These are phyloP conservation scores for Acacia concinna DNA, from an alignment of 331 rosid genomes.

Conservation along the genomic window DNA sequence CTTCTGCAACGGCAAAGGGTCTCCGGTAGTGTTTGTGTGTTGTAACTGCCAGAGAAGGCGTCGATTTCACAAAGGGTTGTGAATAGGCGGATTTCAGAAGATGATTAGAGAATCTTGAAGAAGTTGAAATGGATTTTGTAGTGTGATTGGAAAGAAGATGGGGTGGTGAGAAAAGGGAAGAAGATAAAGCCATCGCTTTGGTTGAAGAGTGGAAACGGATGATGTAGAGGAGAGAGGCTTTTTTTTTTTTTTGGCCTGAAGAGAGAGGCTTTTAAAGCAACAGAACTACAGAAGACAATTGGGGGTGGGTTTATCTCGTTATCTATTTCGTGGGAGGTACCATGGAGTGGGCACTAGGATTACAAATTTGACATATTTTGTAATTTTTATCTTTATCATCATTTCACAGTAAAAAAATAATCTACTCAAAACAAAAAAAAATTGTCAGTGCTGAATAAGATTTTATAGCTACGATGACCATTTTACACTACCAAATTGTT, in stretches of 20 bases:
- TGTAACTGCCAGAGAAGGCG: constrained; percentile 19
- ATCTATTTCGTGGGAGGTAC: constrained; percentile 21
- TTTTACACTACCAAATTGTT: too few species aligned
- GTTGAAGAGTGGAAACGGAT: background rate
- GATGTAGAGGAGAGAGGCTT: constrained; percentile 1
- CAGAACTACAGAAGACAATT: background rate
- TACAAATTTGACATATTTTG: too few species aligned
- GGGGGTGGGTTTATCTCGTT: constrained; percentile 33
- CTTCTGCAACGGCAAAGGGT: constrained; percentile 63
- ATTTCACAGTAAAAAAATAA: background rate
- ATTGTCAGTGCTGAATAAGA: too few species aligned
- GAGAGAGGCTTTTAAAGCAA: background rate
- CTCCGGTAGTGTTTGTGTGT: constrained; percentile 27
- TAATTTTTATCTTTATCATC: background rate
- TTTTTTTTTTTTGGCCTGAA: too few species aligned
- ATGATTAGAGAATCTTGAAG: constrained; percentile 38
- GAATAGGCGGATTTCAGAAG: constrained; percentile 31
- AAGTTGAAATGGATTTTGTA: constrained; percentile 31
- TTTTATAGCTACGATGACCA: too few species aligned
- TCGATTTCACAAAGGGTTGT: constrained; percentile 34
- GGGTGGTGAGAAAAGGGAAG: constrained; percentile 48
- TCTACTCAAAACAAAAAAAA: too few species aligned
- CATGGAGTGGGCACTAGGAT: background rate
- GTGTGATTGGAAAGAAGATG: constrained; percentile 44
- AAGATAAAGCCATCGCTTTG: constrained; percentile 58